These are phyloP conservation scores for Tuber indicum DNA, from an alignment of 495 filamentous ascomycete genomes.

Conservation along the genomic window DNA sequence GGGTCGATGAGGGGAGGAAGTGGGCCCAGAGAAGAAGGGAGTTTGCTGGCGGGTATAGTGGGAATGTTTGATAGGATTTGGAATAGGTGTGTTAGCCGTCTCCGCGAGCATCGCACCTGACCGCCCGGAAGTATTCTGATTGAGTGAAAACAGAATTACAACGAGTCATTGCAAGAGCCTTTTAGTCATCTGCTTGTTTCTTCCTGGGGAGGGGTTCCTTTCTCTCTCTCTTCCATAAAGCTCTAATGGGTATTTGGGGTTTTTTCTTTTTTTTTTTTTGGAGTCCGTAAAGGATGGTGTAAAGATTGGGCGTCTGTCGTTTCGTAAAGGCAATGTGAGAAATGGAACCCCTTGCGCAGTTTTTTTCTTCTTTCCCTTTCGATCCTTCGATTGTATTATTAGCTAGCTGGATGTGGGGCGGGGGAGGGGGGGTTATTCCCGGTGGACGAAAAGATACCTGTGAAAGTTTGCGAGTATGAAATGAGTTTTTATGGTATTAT, in stretches of 20 bases:
- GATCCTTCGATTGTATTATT: not conserved
- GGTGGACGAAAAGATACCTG: not conserved
- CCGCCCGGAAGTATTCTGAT: not conserved
- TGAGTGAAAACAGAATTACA: not conserved
- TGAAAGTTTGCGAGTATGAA: not conserved
- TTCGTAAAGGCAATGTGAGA: not conserved
- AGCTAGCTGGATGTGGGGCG: not conserved
- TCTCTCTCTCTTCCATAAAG: not conserved
- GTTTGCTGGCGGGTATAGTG: slow-evolving; percentile 34
- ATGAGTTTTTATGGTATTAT: not conserved
- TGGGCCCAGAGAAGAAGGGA: slow-evolving; percentile 24
- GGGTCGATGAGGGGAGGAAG: slow-evolving; percentile 88
- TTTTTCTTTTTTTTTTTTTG: not conserved
- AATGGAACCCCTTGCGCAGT: not conserved
- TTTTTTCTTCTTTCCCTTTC: not conserved
- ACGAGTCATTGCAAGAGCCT: not conserved
- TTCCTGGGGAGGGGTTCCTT: not conserved
- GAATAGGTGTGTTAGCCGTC: not conserved
- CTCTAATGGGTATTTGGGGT: not conserved
- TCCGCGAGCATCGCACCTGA: not conserved
- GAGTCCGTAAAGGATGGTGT: not conserved
- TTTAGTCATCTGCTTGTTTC: not conserved
- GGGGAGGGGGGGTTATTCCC: not conserved
- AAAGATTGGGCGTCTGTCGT: not conserved
- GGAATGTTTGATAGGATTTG: slow-evolving; percentile 28